Evolutionary conservation across 2,329 filamentous ascomycete species (phyloP).

Genomic region (Colletotrichum incanum): DNA sequence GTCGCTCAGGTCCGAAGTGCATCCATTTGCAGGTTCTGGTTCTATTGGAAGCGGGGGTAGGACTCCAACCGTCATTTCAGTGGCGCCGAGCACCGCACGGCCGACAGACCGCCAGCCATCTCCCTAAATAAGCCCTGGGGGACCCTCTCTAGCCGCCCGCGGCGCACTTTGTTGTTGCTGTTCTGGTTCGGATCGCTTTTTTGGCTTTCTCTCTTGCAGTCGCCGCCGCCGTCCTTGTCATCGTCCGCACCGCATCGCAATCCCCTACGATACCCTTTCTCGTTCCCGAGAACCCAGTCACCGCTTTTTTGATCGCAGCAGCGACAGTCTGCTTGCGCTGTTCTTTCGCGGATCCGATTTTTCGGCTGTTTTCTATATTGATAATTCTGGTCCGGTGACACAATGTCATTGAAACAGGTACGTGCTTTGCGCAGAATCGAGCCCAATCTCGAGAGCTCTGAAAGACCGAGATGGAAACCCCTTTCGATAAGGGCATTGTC

Average conservation of each 20-base stretch:
- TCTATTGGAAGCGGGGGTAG: slow-evolving; percentile 42
- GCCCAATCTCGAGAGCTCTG: not conserved
- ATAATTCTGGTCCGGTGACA: slow-evolving; percentile 41
- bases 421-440: slow-evolving; percentile 42
- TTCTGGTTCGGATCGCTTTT: slow-evolving; percentile 29
- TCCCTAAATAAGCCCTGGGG: slow-evolving; percentile 44
- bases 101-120: slow-evolving; percentile 38
- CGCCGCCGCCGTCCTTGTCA: not conserved
- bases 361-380: not conserved
- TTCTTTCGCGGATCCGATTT: not conserved
- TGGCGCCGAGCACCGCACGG: slow-evolving; percentile 43
- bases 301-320: slow-evolving; percentile 28
- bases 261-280: slow-evolving; percentile 38
- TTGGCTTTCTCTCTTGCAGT: slow-evolving; percentile 39
- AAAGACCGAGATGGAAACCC: not conserved
- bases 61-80: slow-evolving; percentile 44
- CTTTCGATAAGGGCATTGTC: not conserved
- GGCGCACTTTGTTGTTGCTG: slow-evolving; percentile 13
- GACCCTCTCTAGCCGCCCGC: slow-evolving; percentile 43
- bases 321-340: slow-evolving; percentile 36
- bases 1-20: slow-evolving; percentile 40
- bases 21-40: slow-evolving; percentile 35
- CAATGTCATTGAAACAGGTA: slow-evolving; percentile 76
- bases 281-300: not conserved
- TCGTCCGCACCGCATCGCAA: slow-evolving; percentile 19